A percentile compares a stretch with the other conserved stretches of the same genome.
Conservation (phyloP, 2,329 filamentous ascomycete genomes). For the Madurella fahalii region DNA sequence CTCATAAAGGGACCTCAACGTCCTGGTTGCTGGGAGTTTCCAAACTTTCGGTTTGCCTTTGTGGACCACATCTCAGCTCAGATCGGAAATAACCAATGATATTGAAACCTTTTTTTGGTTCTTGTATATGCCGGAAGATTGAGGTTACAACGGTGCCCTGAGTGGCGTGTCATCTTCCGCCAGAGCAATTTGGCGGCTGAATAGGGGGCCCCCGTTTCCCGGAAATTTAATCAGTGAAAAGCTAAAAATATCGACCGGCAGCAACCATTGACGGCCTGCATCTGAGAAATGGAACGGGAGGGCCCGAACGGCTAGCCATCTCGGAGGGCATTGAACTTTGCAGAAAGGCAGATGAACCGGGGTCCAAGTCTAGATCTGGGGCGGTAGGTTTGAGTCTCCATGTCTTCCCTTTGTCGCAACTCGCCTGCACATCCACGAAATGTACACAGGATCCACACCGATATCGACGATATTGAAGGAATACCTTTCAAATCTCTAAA, state of each 20-base stretch:
- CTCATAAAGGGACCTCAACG: not conserved
- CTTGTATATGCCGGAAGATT: constrained; percentile 18
- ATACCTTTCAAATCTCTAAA: not conserved
- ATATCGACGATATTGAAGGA: too few species aligned
- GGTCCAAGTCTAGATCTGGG: too few species aligned
- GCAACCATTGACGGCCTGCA: not conserved
- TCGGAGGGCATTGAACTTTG: too few species aligned
- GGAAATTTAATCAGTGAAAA: constrained; percentile 16
- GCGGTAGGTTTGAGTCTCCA: too few species aligned
- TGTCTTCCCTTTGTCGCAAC: too few species aligned
- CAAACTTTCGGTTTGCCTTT: constrained; percentile 7
- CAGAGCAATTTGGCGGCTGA: constrained; percentile 19
- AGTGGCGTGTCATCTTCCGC: constrained; percentile 13
- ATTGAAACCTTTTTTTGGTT: not conserved
- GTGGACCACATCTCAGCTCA: constrained; percentile 7
- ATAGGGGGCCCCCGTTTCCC: constrained; percentile 16
- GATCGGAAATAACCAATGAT: constrained; percentile 7
- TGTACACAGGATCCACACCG: too few species aligned
- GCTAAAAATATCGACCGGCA: constrained; percentile 22
- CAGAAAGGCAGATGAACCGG: too few species aligned
- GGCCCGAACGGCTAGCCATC: not conserved
- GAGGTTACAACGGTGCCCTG: constrained; percentile 12
- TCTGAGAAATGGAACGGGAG: not conserved
- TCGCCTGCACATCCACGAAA: too few species aligned
- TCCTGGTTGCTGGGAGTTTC: constrained; percentile 20